Evolutionary conservation across 2,329 filamentous ascomycete species (phyloP), one percentile per base, ranked within the genome.

Genomic region (Macroventuria anomochaeta): DNA sequence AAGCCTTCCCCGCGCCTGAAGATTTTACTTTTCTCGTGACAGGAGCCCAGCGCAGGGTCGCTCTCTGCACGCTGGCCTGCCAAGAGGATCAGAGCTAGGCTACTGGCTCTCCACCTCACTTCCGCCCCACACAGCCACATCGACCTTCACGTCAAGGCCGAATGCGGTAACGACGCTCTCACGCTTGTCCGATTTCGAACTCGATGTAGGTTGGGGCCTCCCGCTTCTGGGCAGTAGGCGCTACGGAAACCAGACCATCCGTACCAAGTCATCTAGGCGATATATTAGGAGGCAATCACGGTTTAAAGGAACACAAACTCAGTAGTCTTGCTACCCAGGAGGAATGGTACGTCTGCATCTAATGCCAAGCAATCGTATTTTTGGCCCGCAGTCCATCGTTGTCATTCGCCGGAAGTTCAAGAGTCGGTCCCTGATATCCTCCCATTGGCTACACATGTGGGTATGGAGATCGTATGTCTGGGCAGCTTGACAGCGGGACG

Each of bases 251-350:
- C 33, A 25, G 18, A 38, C 42, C 39, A 58, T 58, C 67, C 67
- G 65, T 46, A 61, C 57, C 49, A 63, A 59, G 55, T 40, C 25
- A 48, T 58, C 65, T 70, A 57, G 67, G 65, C 65, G 64, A 68
- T 70, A 64, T 58, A 63, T 65, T 67, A 61, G 60, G 20, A 31
- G 46, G 25, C 37, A 41, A 51, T 55, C 46, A 50, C 15, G 20
- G 37, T 46, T 36, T 32, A 21, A 29, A 26, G 18, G 13, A 46
- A 44, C 18, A 37, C 39, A 54, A 44, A 40, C 40, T 46, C 25
- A 37, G 23, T 40, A 25, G 10, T 21, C 34, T 28, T 17, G 7
- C 8, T 31, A 31, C 21, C 12, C 5, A 12, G n/a, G 13, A 29
- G 32, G 39, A 15, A 32, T 34, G 7, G 37, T 25, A 21, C 23